Percentiles rank a stretch among this genome's conserved stretches.
phyloP scores from a whole-genome alignment of 805 yeast species.

The Lipomyces lipofer region DNA sequence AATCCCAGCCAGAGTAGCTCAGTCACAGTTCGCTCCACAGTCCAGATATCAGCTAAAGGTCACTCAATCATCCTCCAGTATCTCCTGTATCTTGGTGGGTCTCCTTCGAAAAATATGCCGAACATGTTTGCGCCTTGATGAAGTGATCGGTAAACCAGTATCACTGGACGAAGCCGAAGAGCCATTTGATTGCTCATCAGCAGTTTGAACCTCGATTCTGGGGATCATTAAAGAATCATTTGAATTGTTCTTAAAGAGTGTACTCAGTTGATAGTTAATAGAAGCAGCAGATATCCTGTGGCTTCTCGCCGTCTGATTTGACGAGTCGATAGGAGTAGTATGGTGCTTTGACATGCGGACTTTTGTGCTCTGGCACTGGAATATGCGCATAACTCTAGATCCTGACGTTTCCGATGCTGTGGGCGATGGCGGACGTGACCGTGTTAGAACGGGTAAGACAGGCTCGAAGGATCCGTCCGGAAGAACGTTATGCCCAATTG shows the following conservation, averaged over 20 bases:
- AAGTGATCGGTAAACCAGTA: not conserved
- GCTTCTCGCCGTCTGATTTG: slow-evolving; percentile 2
- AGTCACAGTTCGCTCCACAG: too few species aligned
- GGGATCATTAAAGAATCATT: not conserved
- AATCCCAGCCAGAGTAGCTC: too few species aligned
- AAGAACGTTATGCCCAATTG: too few species aligned
- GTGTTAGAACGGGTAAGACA: too few species aligned
- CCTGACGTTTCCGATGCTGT: not conserved
- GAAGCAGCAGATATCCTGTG: not conserved
- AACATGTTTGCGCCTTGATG: not conserved
- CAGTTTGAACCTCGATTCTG: not conserved
- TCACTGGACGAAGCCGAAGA: not conserved
- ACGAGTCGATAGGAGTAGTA: not conserved
- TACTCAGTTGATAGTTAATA: not conserved
- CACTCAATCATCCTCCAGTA: not conserved
- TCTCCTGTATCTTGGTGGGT: not conserved
- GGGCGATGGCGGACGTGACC: not conserved
- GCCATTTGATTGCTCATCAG: too few species aligned
- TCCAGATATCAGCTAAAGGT: too few species aligned
- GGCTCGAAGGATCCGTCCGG: too few species aligned
- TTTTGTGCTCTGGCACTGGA: slow-evolving; percentile 1
- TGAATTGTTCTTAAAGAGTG: not conserved
- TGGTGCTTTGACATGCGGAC: not conserved
- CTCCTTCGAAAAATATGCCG: not conserved
- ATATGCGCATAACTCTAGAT: not conserved